Conservation (phyloP, 495 filamentous ascomycete species). For the Trichoderma orchidacearum region DNA sequence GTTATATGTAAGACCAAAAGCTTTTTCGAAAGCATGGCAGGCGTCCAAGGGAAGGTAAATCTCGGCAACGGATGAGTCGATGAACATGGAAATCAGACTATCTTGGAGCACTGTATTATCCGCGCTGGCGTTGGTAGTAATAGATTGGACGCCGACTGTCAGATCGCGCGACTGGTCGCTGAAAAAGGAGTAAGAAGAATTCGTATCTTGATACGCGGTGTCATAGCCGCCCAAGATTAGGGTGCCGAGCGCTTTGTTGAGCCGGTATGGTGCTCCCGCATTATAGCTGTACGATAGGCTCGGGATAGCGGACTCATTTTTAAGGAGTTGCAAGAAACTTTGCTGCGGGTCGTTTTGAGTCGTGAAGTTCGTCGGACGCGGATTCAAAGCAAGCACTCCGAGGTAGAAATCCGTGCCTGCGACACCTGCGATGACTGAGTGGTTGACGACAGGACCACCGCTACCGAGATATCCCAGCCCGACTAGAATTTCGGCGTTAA, state of each 20-base stretch:
- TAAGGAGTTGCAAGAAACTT: not conserved
- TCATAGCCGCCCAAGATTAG: not conserved
- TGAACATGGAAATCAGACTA: not conserved
- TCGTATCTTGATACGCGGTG: not conserved
- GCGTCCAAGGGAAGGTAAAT: conserved; percentile 48
- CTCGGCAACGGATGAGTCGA: not conserved
- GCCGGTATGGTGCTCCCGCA: not conserved
- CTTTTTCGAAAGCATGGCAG: conserved; percentile 43
- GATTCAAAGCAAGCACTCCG: not conserved
- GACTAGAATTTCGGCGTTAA: not conserved
- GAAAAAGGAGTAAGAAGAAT: not conserved
- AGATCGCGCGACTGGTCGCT: not conserved
- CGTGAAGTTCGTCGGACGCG: not conserved
- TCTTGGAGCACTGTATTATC: not conserved
- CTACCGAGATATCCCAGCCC: not conserved
- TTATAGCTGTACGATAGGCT: not conserved
- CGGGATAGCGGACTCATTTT: not conserved
- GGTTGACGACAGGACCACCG: not conserved
- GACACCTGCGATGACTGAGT: not conserved
- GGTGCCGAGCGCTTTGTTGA: not conserved
- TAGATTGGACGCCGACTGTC: not conserved
- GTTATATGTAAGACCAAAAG: conserved; percentile 45
- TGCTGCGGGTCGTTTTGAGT: not conserved
- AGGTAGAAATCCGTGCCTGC: not conserved
- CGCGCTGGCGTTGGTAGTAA: not conserved